Conservation (phyloP, 441 rosid species). For the Erodium trifolium region DNA sequence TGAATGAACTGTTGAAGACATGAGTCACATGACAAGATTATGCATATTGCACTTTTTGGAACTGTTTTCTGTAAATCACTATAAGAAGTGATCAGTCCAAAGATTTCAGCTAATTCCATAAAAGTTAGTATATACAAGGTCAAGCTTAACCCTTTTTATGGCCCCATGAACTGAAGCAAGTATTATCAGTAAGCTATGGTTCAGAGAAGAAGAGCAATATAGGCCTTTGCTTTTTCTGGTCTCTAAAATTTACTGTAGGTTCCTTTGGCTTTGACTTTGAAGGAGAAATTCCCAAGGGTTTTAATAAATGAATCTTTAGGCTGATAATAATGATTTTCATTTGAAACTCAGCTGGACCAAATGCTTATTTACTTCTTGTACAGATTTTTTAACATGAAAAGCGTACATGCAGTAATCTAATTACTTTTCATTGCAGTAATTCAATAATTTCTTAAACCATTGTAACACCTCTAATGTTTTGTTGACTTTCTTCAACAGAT, state of each 20-base stretch:
- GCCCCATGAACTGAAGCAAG: background rate
- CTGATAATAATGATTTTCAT: background rate
- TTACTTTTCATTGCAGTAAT: background rate
- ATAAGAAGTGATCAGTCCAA: background rate
- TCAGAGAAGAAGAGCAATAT: background rate
- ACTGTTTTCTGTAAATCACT: background rate
- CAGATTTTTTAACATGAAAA: constrained; percentile 8
- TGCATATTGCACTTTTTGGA: background rate
- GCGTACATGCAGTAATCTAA: background rate
- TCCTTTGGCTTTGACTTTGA: background rate
- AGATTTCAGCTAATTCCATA: background rate
- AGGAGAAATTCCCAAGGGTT: constrained; percentile 3
- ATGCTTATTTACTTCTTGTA: background rate
- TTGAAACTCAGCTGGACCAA: background rate
- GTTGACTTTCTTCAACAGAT: constrained; percentile 35
- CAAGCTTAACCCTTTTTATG: background rate
- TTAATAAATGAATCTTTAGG: background rate
- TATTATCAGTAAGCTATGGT: background rate
- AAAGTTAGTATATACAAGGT: background rate
- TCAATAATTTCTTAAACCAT: constrained; percentile 5
- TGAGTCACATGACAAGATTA: background rate
- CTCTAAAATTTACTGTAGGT: background rate
- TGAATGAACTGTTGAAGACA: background rate
- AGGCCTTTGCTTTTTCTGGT: background rate
- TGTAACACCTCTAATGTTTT: constrained; percentile 14